Percentiles rank a stretch among this genome's conserved stretches.
Conservation (phyloP, 2,329 filamentous ascomycete species). For the Albifimbria verrucaria region DNA sequence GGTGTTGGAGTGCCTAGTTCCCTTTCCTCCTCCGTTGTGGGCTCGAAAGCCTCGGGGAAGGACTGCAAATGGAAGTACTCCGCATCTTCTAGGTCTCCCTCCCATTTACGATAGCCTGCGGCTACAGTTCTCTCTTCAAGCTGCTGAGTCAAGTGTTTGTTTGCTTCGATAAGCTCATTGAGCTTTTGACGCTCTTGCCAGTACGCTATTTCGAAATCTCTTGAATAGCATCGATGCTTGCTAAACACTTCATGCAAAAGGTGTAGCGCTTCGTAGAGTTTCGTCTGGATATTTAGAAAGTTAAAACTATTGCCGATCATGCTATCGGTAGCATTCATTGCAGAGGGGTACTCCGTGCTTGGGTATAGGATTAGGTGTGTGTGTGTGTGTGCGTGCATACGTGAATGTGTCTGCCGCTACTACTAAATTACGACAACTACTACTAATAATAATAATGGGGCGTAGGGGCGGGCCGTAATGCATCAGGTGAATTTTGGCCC, state of each 20-base stretch:
- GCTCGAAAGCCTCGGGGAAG: background rate
- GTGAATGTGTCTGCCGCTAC: too few species aligned
- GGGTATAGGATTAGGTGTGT: too few species aligned
- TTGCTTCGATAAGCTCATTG: background rate
- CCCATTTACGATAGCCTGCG: background rate
- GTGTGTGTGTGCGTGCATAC: too few species aligned
- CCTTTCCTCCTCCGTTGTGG: background rate
- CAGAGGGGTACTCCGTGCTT: too few species aligned
- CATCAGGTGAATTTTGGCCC: too few species aligned
- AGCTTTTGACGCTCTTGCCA: background rate
- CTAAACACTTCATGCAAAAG: background rate
- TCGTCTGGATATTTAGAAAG: background rate
- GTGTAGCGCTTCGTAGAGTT: background rate
- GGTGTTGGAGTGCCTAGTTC: background rate
- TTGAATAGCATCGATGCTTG: slow-evolving; percentile 1
- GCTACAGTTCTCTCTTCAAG: background rate
- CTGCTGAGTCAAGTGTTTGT: background rate
- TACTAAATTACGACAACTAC: too few species aligned
- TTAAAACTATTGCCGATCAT: background rate
- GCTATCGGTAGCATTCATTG: background rate
- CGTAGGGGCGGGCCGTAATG: too few species aligned
- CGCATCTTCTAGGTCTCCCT: background rate
- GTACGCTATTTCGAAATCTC: background rate
- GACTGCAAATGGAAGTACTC: background rate
- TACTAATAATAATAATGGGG: too few species aligned